A percentile compares a stretch with the other conserved stretches of the same genome.
phyloP scores from a whole-genome alignment of 163 green algal species.

The Scenedesmus sp. region DNA sequence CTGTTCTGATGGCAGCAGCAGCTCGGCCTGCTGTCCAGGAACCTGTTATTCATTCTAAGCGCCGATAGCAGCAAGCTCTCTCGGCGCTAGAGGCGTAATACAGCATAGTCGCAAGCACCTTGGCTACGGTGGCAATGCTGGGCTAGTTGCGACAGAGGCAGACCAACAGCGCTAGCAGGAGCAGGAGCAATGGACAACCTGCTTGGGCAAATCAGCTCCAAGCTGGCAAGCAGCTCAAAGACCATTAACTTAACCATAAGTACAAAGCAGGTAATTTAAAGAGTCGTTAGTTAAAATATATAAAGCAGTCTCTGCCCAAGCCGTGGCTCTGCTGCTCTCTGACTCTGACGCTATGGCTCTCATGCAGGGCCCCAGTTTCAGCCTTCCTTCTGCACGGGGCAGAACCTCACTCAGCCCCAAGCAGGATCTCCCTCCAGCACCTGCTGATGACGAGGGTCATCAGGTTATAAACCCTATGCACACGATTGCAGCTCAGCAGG shows the following conservation, averaged over 20 bases:
- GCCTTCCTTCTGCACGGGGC: neutral
- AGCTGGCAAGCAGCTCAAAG: conserved; percentile 42
- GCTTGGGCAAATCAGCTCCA: conserved; percentile 52
- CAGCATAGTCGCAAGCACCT: neutral
- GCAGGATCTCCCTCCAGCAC: neutral
- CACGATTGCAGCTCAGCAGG: too few species aligned
- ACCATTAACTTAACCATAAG: conserved; percentile 3
- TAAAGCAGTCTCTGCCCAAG: neutral
- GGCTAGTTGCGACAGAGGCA: neutral
- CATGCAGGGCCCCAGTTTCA: conserved; percentile 11
- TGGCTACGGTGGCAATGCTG: neutral
- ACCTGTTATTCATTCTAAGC: neutral
- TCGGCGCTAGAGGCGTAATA: neutral
- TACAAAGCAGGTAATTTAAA: neutral
- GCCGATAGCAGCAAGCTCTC: neutral
- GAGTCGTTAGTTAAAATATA: neutral
- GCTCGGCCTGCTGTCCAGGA: neutral
- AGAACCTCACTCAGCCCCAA: conserved; percentile 7
- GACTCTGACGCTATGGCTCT: neutral
- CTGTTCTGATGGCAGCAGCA: neutral
- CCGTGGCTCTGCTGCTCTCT: neutral
- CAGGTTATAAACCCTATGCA: neutral
- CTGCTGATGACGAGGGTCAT: conserved; percentile 8
- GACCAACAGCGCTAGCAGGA: neutral
- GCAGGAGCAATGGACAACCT: conserved; percentile 47